Evolutionary conservation across 768 basidiomycete species (phyloP).

Genomic region (Hygrophorus pudorinus): DNA sequence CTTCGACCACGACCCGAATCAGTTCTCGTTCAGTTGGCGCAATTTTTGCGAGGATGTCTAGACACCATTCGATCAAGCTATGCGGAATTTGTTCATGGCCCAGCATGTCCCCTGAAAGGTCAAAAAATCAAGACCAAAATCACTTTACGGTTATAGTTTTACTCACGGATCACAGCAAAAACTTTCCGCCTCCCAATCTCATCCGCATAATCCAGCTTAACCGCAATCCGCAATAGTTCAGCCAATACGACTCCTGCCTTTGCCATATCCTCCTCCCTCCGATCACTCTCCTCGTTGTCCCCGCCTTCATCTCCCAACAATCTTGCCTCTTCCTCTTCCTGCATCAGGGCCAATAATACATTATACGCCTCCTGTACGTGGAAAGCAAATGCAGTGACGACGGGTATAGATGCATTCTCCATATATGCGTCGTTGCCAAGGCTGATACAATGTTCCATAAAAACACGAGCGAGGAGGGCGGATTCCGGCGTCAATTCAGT

Average conservation of each 20-base stretch:
- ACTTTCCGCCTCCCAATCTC: constrained; percentile 86
- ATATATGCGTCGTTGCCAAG: constrained; percentile 52
- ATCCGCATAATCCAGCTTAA: constrained; percentile 82
- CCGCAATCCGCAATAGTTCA: constrained; percentile 72
- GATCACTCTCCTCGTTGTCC: constrained; percentile 25
- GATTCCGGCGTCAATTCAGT: constrained; percentile 55
- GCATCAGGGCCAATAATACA: constrained; percentile 20
- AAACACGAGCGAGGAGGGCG: constrained; percentile 76
- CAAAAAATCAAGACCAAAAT: neutral
- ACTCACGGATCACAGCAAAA: constrained; percentile 76
- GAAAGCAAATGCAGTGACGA: constrained; percentile 76
- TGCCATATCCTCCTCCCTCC: constrained; percentile 36
- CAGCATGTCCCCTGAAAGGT: constrained; percentile 64
- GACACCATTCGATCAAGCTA: constrained; percentile 55
- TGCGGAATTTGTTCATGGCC: constrained; percentile 62
- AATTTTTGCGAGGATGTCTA: constrained; percentile 73
- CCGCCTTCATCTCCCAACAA: constrained; percentile 9
- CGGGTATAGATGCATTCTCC: constrained; percentile 59
- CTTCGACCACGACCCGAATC: constrained; percentile 82
- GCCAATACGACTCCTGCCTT: constrained; percentile 61
- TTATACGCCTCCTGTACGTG: constrained; percentile 66
- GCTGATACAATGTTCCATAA: constrained; percentile 64
- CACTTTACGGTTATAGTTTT: neutral
- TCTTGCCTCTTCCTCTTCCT: constrained; percentile 15
- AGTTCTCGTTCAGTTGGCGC: constrained; percentile 73